Evolutionary conservation across 169 alveolate genomes (phyloP).

Genomic region (Sarcocystis neurona): DNA sequence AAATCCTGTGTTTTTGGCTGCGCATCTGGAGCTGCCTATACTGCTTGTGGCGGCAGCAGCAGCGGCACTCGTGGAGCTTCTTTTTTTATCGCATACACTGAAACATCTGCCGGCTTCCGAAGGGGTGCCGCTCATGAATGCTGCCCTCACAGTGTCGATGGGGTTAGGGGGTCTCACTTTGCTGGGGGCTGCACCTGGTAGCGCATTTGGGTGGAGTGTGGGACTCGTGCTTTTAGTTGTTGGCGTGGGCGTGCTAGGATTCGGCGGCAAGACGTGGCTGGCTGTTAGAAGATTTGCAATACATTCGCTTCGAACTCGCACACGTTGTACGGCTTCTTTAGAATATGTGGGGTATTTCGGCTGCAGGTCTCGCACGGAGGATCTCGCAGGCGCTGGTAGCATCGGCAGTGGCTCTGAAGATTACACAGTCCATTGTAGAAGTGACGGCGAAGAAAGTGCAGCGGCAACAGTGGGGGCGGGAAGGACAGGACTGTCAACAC

Average conservation of each 20-base stretch:
- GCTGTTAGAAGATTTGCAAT: no score
- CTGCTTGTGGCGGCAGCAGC: background rate
- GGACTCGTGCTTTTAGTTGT: background rate
- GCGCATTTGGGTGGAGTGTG: background rate
- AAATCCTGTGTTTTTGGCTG: conserved; percentile 11
- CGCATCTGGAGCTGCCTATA: background rate
- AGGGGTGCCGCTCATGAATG: conserved; percentile 11
- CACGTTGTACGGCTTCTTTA: no score
- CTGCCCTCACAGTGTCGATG: conserved; percentile 4
- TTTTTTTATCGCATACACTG: conserved; percentile 20
- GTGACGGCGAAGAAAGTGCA: no score
- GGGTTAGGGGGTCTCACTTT: conserved; percentile 10
- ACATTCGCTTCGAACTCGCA: no score
- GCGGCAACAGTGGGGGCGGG: no score
- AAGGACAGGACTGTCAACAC: no score
- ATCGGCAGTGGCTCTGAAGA: no score
- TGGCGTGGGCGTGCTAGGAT: conserved; percentile 18
- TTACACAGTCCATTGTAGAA: no score
- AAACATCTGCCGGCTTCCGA: conserved; percentile 22
- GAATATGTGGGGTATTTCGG: no score
- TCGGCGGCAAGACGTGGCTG: conserved; percentile 32
- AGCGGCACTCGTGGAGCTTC: conserved; percentile 30
- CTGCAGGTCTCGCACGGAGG: no score
- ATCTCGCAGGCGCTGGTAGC: no score
- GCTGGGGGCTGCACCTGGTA: background rate